Evolutionary conservation across 225 moss, liverwort and hornwort genomes (phyloP).

Genomic region (Straminergon stramineum): DNA sequence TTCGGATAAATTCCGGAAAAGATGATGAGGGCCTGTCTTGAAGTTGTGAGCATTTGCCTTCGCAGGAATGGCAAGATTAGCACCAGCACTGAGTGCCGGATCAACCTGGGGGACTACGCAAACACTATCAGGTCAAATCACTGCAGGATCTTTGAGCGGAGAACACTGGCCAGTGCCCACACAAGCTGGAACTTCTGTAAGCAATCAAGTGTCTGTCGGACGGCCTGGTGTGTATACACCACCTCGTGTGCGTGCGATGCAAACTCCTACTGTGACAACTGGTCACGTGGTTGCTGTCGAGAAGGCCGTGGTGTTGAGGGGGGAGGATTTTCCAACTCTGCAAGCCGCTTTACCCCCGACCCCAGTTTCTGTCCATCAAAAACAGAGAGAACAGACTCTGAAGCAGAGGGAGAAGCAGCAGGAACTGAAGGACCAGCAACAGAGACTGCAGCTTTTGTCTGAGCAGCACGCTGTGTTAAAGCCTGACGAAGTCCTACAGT

Average conservation of each 20-base stretch:
- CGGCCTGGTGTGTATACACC: conserved; percentile 96
- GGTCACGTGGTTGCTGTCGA: conserved; percentile 48
- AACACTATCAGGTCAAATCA: conserved; percentile 36
- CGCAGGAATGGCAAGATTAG: conserved; percentile 62
- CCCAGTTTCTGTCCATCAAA: conserved; percentile 53
- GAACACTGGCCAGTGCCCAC: conserved; percentile 54
- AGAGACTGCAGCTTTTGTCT: conserved; percentile 77
- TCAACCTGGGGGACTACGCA: conserved; percentile 84
- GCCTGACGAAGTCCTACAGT: conserved; percentile 59
- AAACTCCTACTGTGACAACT: conserved; percentile 25
- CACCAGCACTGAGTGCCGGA: conserved; percentile 70
- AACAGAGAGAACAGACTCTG: conserved; percentile 82
- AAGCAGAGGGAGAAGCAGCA: conserved; percentile 90
- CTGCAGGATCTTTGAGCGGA: conserved; percentile 41
- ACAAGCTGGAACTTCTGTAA: conserved; percentile 24
- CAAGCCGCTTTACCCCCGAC: conserved; percentile 89
- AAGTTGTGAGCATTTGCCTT: conserved; percentile 3
- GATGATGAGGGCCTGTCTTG: not conserved
- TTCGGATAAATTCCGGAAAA: not conserved
- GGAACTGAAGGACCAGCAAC: conserved; percentile 93
- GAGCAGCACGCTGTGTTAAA: conserved; percentile 64
- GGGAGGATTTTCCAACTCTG: conserved; percentile 95
- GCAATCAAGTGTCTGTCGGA: conserved; percentile 40
- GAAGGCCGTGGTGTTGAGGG: conserved; percentile 93
- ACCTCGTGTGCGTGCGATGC: conserved; percentile 77